Percentiles rank a stretch among this genome's conserved stretches.
phyloP scores from a whole-genome alignment of 768 basidiomycete genomes.

The Serendipita indica region DNA sequence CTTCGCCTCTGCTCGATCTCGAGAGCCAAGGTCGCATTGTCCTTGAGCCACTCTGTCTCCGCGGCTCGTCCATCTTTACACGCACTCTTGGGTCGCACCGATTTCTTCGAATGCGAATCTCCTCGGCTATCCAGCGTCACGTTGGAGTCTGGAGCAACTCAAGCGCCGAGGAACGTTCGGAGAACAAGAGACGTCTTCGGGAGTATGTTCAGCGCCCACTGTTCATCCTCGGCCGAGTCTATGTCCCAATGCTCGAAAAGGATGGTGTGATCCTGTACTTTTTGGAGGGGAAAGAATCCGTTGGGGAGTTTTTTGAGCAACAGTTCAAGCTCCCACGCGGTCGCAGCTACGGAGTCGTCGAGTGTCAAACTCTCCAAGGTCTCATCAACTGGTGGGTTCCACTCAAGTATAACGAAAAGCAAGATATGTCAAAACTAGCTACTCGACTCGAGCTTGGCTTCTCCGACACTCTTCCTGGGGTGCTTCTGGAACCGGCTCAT shows the following conservation, averaged over 20 bases:
- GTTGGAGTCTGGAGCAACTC: background rate
- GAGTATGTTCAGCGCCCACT: background rate
- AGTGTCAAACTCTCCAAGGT: background rate
- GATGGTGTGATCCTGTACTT: background rate
- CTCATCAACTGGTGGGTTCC: conserved; percentile 5
- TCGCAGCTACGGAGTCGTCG: background rate
- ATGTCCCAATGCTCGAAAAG: background rate
- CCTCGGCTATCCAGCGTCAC: background rate
- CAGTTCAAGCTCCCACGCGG: background rate
- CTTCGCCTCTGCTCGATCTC: background rate
- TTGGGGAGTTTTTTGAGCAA: background rate
- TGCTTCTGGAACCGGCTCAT: background rate
- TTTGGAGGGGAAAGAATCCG: background rate
- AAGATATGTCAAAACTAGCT: background rate
- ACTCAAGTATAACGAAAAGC: background rate
- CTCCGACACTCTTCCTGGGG: conserved; percentile 6
- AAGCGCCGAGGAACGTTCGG: background rate
- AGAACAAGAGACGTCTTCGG: background rate
- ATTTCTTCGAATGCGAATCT: background rate
- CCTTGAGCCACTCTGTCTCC: background rate
- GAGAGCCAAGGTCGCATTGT: background rate
- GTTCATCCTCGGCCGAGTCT: background rate
- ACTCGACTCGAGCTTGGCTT: conserved; percentile 1
- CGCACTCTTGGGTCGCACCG: background rate
- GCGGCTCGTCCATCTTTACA: background rate